Conservation (phyloP, 306 rosid genomes). For the Arachis hypogaea region DNA sequence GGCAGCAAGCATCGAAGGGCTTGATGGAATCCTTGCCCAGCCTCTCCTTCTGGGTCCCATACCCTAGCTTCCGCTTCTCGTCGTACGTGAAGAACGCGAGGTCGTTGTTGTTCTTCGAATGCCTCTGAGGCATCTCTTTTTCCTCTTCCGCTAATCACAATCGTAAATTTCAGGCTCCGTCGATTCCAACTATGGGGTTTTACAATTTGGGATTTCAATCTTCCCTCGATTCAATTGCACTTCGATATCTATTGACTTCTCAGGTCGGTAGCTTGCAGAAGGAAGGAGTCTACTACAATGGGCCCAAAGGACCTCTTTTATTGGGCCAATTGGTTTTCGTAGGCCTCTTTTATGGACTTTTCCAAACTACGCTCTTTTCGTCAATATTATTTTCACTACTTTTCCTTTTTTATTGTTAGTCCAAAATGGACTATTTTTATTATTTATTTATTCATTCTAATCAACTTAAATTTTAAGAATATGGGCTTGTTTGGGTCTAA, state of each 20-base stretch:
- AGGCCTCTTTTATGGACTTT: constrained; percentile 2
- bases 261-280: background rate
- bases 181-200: background rate
- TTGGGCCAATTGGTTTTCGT: background rate
- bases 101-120: constrained; percentile 97
- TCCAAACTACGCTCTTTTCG: background rate
- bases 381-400: background rate
- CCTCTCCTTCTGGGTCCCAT: constrained; percentile 96
- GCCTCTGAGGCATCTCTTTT: constrained; percentile 87
- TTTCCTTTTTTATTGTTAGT: no score
- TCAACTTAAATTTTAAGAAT: no score
- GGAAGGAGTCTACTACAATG: background rate
- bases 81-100: constrained; percentile 99
- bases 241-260: background rate
- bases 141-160: background rate
- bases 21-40: constrained; percentile 89
- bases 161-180: background rate
- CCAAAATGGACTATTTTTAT: no score
- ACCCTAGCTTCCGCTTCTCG: constrained; percentile 90
- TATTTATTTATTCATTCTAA: no score
- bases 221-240: background rate
- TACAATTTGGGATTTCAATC: constrained; percentile 7
- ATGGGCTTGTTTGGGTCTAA: no score
- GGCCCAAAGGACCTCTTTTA: background rate
- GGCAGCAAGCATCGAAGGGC: constrained; percentile 93